Evolutionary conservation across 768 basidiomycete species (phyloP).

Genomic region (Hypholoma sublateritium): DNA sequence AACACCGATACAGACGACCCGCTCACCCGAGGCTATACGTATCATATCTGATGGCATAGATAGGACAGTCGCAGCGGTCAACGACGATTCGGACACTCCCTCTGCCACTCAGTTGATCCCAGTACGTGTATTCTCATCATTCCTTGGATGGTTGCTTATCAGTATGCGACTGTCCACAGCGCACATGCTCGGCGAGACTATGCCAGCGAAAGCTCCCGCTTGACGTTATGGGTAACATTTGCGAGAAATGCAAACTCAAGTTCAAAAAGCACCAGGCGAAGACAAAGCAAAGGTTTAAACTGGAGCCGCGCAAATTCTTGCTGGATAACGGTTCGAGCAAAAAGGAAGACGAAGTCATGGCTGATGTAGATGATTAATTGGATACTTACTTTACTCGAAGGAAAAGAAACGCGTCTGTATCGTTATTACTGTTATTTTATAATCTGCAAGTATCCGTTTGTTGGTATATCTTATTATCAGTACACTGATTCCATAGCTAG

Average conservation of each 20-base stretch:
- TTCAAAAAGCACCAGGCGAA: slow-evolving; percentile 46
- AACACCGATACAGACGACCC: no score
- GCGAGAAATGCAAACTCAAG: slow-evolving; percentile 41
- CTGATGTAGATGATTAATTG: no score
- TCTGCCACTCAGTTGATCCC: not conserved
- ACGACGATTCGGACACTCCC: not conserved
- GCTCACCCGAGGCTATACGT: no score
- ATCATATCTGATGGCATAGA: no score
- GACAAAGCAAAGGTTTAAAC: slow-evolving; percentile 43
- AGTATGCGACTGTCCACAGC: slow-evolving; percentile 6
- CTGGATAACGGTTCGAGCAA: not conserved
- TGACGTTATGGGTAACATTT: slow-evolving; percentile 30
- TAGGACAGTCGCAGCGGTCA: not conserved
- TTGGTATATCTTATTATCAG: no score
- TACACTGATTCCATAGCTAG: no score
- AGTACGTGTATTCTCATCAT: not conserved
- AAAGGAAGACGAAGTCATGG: not conserved
- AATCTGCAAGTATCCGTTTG: no score
- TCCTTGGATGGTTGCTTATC: not conserved
- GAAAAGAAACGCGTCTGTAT: no score
- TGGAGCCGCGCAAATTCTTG: slow-evolving; percentile 37
- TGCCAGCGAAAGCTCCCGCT: slow-evolving; percentile 37
- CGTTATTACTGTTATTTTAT: no score
- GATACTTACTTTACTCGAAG: no score
- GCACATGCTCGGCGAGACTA: slow-evolving; percentile 32